Percentiles rank a stretch among this genome's conserved stretches.
These are phyloP conservation scores for Phycomyces blakesleeanus DNA, from an alignment of 192 early-diverging fungal genomes.

Conservation along the genomic window DNA sequence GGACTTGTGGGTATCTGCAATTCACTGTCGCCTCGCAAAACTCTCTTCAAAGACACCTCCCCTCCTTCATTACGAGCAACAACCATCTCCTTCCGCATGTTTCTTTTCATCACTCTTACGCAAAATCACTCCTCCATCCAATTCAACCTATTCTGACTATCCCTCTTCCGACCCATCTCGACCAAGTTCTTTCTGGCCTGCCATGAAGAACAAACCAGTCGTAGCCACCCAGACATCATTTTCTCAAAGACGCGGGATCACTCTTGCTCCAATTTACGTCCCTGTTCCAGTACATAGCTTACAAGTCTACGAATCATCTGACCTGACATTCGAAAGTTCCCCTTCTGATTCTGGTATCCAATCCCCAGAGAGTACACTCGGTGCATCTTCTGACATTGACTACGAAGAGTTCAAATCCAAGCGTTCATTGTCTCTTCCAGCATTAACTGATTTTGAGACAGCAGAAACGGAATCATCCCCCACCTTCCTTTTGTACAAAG, in stretches of 20 bases:
- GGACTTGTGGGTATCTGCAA: conserved; percentile 10
- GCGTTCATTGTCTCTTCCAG: neutral
- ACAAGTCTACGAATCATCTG: neutral
- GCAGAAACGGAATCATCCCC: neutral
- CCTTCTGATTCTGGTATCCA: neutral
- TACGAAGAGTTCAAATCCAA: neutral
- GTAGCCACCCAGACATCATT: neutral
- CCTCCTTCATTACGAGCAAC: neutral
- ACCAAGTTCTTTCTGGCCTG: neutral
- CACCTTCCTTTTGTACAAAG: conserved; percentile 2
- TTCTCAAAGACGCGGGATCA: neutral
- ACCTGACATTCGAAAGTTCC: neutral
- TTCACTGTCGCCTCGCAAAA: conserved; percentile 4
- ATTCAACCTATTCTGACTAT: neutral
- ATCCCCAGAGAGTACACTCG: neutral
- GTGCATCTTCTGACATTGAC: neutral
- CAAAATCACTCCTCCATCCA: neutral
- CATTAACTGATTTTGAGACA: neutral
- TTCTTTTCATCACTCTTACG: neutral
- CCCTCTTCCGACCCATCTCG: neutral
- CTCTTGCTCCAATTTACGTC: neutral
- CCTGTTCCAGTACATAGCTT: neutral
- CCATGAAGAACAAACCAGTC: neutral
- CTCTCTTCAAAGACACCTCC: neutral
- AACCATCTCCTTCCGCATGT: neutral